These are phyloP conservation scores for Acephala macrosclerotiorum DNA, from an alignment of 2,329 filamentous ascomycete species.

Conservation along the genomic window DNA sequence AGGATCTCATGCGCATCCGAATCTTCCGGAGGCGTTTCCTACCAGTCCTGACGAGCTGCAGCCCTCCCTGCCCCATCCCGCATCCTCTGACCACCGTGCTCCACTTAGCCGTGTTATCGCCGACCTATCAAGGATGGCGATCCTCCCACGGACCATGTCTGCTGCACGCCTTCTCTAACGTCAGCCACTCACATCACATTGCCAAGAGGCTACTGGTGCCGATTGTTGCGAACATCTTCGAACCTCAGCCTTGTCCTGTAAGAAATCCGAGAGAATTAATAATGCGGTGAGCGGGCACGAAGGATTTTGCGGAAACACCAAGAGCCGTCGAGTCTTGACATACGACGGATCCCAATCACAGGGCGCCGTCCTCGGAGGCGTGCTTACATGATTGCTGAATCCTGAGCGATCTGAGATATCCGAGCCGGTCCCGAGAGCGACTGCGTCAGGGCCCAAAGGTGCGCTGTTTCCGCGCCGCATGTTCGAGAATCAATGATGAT, in stretches of 20 bases:
- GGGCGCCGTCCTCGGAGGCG: not conserved
- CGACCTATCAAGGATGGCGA: not conserved
- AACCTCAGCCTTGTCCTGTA: constrained; percentile 5
- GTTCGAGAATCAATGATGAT: not conserved
- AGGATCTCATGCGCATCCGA: constrained; percentile 1
- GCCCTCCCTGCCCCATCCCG: not conserved
- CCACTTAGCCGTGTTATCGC: not conserved
- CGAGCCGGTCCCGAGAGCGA: not conserved
- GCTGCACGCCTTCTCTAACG: not conserved
- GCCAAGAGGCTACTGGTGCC: constrained; percentile 9
- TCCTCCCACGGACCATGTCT: not conserved
- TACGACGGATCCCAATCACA: not conserved
- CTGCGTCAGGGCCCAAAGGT: not conserved
- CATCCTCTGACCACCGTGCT: constrained; percentile 5
- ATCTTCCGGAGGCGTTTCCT: constrained; percentile 6
- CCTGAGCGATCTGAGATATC: not conserved
- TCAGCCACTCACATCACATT: not conserved
- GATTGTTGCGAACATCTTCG: not conserved
- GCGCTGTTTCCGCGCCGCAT: not conserved
- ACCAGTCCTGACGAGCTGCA: constrained; percentile 1
- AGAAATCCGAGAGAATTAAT: constrained; percentile 1
- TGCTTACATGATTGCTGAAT: constrained; percentile 3
- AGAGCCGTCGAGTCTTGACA: not conserved
- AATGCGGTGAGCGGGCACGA: not conserved
- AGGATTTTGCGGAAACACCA: not conserved